phyloP scores from a whole-genome alignment of 1,139 yeast species.

The Debaryomyces robertsiae region DNA sequence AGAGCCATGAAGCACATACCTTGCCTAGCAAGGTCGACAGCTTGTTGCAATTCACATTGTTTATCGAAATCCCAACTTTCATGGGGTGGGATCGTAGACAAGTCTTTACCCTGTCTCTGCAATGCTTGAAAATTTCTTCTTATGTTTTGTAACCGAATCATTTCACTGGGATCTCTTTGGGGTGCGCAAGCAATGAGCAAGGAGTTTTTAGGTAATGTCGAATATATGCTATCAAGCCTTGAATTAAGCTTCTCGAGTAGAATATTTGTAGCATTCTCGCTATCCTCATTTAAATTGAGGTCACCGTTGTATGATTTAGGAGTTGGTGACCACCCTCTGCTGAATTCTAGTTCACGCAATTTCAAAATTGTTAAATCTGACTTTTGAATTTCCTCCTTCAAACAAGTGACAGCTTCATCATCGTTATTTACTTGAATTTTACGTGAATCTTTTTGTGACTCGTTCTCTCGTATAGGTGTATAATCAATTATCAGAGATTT shows the following conservation, averaged over 20 bases:
- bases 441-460: constrained; percentile 26
- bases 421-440: constrained; percentile 54
- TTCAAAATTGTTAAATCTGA: constrained; percentile 56
- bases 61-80: constrained; percentile 56
- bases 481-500: constrained; percentile 47
- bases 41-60: constrained; percentile 39
- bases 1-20: constrained; percentile 57
- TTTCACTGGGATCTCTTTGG: constrained; percentile 58
- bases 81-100: constrained; percentile 45
- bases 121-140: constrained; percentile 37
- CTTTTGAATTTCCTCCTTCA: constrained; percentile 34
- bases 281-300: constrained; percentile 15
- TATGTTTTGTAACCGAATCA: constrained; percentile 49
- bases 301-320: constrained; percentile 25
- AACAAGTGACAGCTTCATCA: constrained; percentile 53
- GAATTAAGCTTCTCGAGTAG: constrained; percentile 38
- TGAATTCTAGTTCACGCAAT: constrained; percentile 61
- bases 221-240: constrained; percentile 53
- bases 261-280: constrained; percentile 17
- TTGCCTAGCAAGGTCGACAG: constrained; percentile 52
- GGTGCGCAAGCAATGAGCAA: constrained; percentile 65
- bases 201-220: constrained; percentile 57
- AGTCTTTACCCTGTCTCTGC: constrained; percentile 40
- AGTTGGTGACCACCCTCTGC: constrained; percentile 26
- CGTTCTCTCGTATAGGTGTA: constrained; percentile 18